phyloP scores from a whole-genome alignment of 805 yeast genomes.

The Zygosaccharomyces bisporus region DNA sequence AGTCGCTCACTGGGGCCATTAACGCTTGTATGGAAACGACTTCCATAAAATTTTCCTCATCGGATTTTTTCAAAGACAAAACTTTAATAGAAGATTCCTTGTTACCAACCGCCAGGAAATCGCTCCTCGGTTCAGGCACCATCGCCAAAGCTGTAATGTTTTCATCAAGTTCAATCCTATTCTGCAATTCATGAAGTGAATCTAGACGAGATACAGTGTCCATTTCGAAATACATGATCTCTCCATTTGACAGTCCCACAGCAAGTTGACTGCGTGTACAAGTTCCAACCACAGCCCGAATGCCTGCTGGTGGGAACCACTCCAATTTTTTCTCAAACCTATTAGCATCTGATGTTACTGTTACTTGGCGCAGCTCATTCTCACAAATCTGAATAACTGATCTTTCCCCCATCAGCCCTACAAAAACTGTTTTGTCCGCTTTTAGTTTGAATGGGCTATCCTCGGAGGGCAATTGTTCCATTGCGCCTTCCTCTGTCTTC shows the following conservation, averaged over 20 bases:
- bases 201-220: constrained; percentile 34
- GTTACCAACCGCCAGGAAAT: constrained; percentile 66
- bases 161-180: constrained; percentile 50
- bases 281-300: constrained; percentile 54
- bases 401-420: constrained; percentile 59
- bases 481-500: constrained; percentile 43
- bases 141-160: constrained; percentile 52
- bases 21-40: constrained; percentile 62
- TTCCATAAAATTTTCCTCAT: constrained; percentile 56
- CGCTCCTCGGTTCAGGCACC: constrained; percentile 46
- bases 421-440: constrained; percentile 58
- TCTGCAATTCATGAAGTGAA: constrained; percentile 66
- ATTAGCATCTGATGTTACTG: constrained; percentile 18
- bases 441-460: constrained; percentile 62
- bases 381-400: constrained; percentile 71
- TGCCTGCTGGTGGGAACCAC: constrained; percentile 85
- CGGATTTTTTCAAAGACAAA: constrained; percentile 45
- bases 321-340: constrained; percentile 41
- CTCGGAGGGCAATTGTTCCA: constrained; percentile 62
- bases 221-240: constrained; percentile 77
- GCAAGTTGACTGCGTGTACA: constrained; percentile 66
- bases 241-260: constrained; percentile 67
- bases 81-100: constrained; percentile 68
- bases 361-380: constrained; percentile 63
- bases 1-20: constrained; percentile 46